These are phyloP conservation scores for Lactarius indigo DNA, from an alignment of 768 basidiomycete genomes.

Conservation along the genomic window DNA sequence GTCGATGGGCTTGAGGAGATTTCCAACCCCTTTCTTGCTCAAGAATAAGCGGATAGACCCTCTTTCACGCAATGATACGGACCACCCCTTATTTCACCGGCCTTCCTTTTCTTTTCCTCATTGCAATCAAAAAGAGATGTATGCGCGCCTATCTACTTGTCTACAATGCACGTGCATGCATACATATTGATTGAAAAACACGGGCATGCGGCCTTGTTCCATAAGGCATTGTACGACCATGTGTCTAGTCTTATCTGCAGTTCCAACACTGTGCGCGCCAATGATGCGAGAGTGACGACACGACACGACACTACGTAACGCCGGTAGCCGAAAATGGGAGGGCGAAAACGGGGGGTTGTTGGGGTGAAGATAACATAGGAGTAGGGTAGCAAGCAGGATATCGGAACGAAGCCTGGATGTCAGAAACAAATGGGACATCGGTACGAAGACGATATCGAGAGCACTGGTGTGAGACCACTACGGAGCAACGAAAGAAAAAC, in stretches of 20 bases:
- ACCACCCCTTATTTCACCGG: not conserved
- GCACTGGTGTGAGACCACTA: conserved; percentile 5
- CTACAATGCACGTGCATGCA: conserved; percentile 3
- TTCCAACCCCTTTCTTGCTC: conserved; percentile 78
- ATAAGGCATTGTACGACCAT: not conserved
- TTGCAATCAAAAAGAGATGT: not conserved
- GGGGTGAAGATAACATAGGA: not conserved
- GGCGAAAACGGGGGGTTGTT: not conserved
- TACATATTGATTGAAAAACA: conserved; percentile 1
- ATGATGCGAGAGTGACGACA: not conserved
- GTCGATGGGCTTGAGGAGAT: conserved; percentile 96
- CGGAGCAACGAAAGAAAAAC: conserved; percentile 13
- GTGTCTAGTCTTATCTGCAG: not conserved
- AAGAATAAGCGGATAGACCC: conserved; percentile 45
- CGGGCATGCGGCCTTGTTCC: not conserved
- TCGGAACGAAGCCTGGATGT: conserved; percentile 15
- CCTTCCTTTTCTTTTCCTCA: not conserved
- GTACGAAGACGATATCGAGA: conserved; percentile 6
- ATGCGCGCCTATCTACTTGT: conserved; percentile 15
- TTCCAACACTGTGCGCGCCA: not conserved
- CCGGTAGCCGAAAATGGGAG: not conserved
- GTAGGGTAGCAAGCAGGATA: conserved; percentile 10
- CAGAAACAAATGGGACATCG: conserved; percentile 7
- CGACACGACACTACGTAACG: not conserved
- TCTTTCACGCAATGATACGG: not conserved